Evolutionary conservation across 495 filamentous ascomycete species (phyloP), one percentile per base, ranked within the genome.

Genomic region (Gamarada debralockiae): DNA sequence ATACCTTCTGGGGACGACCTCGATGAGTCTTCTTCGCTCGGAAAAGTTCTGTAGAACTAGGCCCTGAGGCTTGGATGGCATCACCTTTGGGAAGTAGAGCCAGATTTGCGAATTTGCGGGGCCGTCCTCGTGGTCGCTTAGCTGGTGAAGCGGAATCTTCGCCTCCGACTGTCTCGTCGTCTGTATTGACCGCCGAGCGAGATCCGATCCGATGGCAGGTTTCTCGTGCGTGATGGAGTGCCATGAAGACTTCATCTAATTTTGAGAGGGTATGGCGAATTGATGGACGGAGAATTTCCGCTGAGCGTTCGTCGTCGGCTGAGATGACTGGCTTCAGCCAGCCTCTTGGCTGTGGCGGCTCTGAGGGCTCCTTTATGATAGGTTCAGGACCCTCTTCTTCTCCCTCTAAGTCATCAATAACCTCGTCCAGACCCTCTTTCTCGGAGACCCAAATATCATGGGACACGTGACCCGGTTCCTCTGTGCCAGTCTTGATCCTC

Each of bases 211-310:
- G 41, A 14, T 65, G 43, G 24, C 70, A 73, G 4, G 74, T 69
- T 29, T 76, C 68, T 27, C 82, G 76, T 7, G 80, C 68, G 50
- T 82, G 78, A 58, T 89, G 87, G 0, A 96, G 73, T 2, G 80
- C 76, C 15, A 70, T 70, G 2, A 95, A 75, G 0, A 90, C 71
- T 3, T 71, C 68, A 53, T 93, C 88, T 4, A 95, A 57, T 21
- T 81, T 73, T 0, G 74, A 61, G 18, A 93, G 72, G 8, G 90
- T 76, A 57, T 83, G 80, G 10, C 83, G 76, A 5, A 83, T 69
- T 2, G 79, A 73, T 0, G 89, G 87, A 9, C 78, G 75, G 17
- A 92, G 62, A 31, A 91, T 71, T 4, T 57, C 61, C 29, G 75
- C 68, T 4, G 85, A 83, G 37, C 67, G 57, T 8, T 86, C 83